Evolutionary conservation across 2,329 filamentous ascomycete species (phyloP).

Genomic region (Myriosclerotinia curreyana): DNA sequence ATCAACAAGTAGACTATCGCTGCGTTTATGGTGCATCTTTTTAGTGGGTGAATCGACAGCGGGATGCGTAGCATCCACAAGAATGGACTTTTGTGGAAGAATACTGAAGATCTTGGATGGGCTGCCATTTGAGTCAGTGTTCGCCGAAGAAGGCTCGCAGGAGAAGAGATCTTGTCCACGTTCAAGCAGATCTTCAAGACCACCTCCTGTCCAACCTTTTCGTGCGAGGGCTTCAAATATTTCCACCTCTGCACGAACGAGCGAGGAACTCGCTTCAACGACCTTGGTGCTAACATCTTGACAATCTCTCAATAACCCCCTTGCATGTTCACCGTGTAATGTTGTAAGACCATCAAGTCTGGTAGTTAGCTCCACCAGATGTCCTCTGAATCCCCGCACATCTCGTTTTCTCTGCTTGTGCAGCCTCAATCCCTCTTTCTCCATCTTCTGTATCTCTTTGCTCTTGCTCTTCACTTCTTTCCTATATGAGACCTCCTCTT

Average conservation of each 20-base stretch:
- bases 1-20: conserved; percentile 55
- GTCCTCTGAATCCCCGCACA: conserved; percentile 58
- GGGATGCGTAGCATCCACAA: conserved; percentile 49
- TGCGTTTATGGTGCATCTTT: conserved; percentile 43
- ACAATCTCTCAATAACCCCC: conserved; percentile 57
- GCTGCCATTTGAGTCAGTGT: conserved; percentile 40
- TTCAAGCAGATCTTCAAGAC: conserved; percentile 63
- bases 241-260: conserved; percentile 66
- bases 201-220: conserved; percentile 66
- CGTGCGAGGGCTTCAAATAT: conserved; percentile 65
- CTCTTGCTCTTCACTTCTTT: conserved; percentile 53
- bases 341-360: conserved; percentile 61
- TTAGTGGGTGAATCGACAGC: conserved; percentile 28
- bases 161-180: conserved; percentile 61
- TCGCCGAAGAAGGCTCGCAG: conserved; percentile 40
- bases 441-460: conserved; percentile 60
- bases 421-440: conserved; percentile 62
- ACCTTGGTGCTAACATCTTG: conserved; percentile 62
- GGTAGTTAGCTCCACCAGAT: conserved; percentile 60
- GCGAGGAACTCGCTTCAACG: conserved; percentile 61
- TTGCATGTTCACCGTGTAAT: conserved; percentile 59
- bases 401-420: conserved; percentile 58
- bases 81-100: conserved; percentile 60
- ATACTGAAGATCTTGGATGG: conserved; percentile 59
- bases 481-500: conserved; percentile 61